Evolutionary conservation across 2,329 filamentous ascomycete species (phyloP), one percentile per base, ranked within the genome.

Genomic region (Colletotrichum lentis): DNA sequence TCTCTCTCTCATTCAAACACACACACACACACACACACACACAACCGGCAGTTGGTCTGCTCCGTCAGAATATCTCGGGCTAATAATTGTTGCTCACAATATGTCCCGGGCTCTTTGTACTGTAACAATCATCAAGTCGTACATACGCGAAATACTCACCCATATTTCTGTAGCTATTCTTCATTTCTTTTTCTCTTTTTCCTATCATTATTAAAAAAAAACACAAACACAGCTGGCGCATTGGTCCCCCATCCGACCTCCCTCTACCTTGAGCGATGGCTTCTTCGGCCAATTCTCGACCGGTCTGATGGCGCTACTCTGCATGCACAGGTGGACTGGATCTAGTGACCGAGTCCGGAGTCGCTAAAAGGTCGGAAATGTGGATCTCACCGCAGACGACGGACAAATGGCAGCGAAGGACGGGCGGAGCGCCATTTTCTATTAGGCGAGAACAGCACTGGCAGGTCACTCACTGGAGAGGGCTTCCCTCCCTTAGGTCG

Each of bases 261-360:
- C 4, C 24, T 24, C 24, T 24, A 24, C 24, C 24, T 24, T 24
- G 24, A n/a, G 24, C 24, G 31, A 31, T 46, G 3, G 27, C 43
- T 18, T 24, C 16, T 41, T 8, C 24, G 5, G 24, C 14, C 22
- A 24, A 5, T 47, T 11, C 6, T 35, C 22, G 27, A n/a, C 27
- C 18, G 43, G 41, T 49, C 24, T 18, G 31, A 41, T 53, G 16
- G 60, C 39, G 39, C 44, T 20, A 31, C 27, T 31, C 27, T n/a
- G n/a, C n/a, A n/a, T 31, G 27, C 1, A 47, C 44, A 43, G 8
- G 16, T 55, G 24, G 43, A 8, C 55, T 68, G 24, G 43, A 35
- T 39, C 20, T 65, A 55, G 49, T 44, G 62, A 68, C 65, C 54
- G 55, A 65, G 62, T 65, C 61, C 49, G 61, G 47, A 68, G 47